Evolutionary conservation across 768 basidiomycete genomes (phyloP), one percentile per base, ranked within the genome.

Genomic region (Cubamyces lactineus): DNA sequence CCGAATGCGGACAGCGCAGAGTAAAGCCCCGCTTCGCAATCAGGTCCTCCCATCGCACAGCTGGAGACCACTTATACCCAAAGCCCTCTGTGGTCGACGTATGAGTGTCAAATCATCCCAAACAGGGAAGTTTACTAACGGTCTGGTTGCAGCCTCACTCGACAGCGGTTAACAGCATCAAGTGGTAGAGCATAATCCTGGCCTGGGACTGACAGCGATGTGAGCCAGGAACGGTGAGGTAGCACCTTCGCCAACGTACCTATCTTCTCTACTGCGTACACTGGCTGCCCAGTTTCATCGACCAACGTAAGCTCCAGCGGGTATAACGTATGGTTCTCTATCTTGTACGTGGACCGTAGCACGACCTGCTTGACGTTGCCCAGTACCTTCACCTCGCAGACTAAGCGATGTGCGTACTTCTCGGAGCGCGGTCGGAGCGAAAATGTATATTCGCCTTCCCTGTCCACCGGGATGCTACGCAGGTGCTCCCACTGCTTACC

Each of bases 281-380:
- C 83, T 21, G 92, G 89, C 67, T 91, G 92, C 5, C 94, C 94
- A 49, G 82, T 80, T 23, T 89, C 86, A 69, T 98, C 94, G 15
- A 98, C 88, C 26, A 98, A 75, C 68, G 92, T 92, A 66, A 98
- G 75, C 73, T 99, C 97, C 69, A 98, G 76, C 5, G 96, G 94
- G 70, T 98, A 93, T 48, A 96, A 79, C 0, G 96, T 96, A 59
- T 86, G 76, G 73, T 99, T 99, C 74, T 94, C 89, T 47, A 99
- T 81, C 70, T 92, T 87, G 73, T 94, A 94, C 0, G 92, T 94
- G 1, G 97, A 98, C 45, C 96, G 84, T 65, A 99, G 82, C 1
- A 93, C 98, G 62, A 98, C 91, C 57, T 96, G 76, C 78, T 99
- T 99, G 70, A 96, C 90, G 69, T 94, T 96, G 69, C 94, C 89